phyloP scores from a whole-genome alignment of 306 rosid genomes.

The Sindora glabra region DNA sequence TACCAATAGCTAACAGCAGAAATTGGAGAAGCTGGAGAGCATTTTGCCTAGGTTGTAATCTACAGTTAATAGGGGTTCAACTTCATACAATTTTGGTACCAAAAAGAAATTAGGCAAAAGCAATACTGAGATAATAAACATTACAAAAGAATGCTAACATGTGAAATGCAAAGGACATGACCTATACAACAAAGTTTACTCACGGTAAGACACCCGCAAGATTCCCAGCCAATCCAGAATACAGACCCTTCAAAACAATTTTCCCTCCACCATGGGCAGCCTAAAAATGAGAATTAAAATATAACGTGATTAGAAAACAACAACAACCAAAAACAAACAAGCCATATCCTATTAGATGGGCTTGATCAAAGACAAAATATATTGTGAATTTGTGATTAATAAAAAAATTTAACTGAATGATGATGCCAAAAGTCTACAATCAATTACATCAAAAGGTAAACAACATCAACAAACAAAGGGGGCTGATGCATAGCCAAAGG shows the following conservation, averaged over 20 bases:
- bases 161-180: background rate
- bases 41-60: background rate
- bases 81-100: background rate
- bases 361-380: too few relatives aligned
- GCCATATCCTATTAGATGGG: too few relatives aligned
- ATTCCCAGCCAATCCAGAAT: constrained; percentile 37
- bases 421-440: background rate
- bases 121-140: background rate
- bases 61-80: background rate
- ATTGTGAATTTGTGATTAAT: too few relatives aligned
- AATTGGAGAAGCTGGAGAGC: background rate
- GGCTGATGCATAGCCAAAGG: background rate
- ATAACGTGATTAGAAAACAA: background rate
- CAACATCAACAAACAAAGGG: background rate
- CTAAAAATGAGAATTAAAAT: constrained; percentile 25
- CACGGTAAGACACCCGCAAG: constrained; percentile 40
- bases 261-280: constrained; percentile 62
- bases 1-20: constrained; percentile 1
- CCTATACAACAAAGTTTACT: constrained; percentile 5
- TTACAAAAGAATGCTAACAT: background rate
- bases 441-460: background rate
- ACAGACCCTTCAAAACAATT: constrained; percentile 23
- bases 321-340: too few relatives aligned
- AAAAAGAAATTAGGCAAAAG: background rate
- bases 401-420: background rate